A percentile compares a stretch with the other conserved stretches of the same genome.
phyloP scores from a whole-genome alignment of 805 yeast genomes.

The Helenozyma baotianmanensis region DNA sequence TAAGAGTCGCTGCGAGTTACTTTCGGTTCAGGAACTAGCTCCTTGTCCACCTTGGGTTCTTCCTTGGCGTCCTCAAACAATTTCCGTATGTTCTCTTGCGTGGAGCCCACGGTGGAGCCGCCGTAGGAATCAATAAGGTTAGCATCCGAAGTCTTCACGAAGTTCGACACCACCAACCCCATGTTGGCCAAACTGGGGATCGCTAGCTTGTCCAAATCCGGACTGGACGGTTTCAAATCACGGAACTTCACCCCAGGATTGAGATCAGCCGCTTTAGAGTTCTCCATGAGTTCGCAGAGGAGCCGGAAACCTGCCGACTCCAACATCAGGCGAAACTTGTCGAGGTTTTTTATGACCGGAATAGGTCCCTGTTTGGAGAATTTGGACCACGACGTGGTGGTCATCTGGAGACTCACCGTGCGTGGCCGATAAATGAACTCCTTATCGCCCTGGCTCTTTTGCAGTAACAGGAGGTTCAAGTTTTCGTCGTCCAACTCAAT shows the following conservation, averaged over 20 bases:
- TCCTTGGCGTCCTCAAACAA: constrained; percentile 13
- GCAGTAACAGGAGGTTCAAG: constrained; percentile 25
- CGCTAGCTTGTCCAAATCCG: constrained; percentile 17
- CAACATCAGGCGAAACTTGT: constrained; percentile 22
- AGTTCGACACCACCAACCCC: constrained; percentile 50
- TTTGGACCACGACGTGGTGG: constrained; percentile 17
- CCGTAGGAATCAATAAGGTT: constrained; percentile 31
- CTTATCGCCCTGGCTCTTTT: constrained; percentile 16
- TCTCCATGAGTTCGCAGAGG: constrained; percentile 36
- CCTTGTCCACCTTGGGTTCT: not conserved
- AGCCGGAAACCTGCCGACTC: constrained; percentile 31
- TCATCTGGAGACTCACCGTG: constrained; percentile 43
- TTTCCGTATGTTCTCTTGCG: constrained; percentile 7
- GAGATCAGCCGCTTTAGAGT: constrained; percentile 15
- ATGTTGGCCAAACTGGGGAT: constrained; percentile 45
- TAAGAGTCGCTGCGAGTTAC: constrained; percentile 10
- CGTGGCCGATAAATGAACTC: constrained; percentile 46
- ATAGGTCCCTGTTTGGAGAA: constrained; percentile 42
- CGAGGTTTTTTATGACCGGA: constrained; percentile 31
- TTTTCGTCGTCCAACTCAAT: constrained; percentile 71
- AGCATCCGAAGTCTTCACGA: constrained; percentile 40
- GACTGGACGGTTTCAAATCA: constrained; percentile 16
- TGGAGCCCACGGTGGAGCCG: constrained; percentile 1
- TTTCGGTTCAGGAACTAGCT: constrained; percentile 3
- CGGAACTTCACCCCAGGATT: constrained; percentile 14